A percentile compares a stretch with the other conserved stretches of the same genome.
These are phyloP conservation scores for Xylaria nigripes DNA, from an alignment of 495 filamentous ascomycete species.

Conservation along the genomic window DNA sequence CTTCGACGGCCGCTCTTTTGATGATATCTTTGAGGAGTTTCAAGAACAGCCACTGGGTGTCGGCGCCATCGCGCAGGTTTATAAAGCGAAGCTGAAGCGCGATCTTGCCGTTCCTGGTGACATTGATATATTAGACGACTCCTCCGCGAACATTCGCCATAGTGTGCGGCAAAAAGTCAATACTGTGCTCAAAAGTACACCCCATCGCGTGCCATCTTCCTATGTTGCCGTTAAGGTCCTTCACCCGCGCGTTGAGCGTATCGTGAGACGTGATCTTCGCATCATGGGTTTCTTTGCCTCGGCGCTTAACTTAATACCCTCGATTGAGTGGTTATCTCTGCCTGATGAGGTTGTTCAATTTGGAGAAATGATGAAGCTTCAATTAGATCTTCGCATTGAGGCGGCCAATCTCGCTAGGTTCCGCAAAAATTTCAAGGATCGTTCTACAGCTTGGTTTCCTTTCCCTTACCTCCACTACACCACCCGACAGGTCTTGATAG, in stretches of 20 bases:
- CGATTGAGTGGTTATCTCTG: slow-evolving; percentile 94
- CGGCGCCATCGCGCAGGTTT: slow-evolving; percentile 96
- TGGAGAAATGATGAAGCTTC: slow-evolving; percentile 96
- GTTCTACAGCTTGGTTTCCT: slow-evolving; percentile 91
- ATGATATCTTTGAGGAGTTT: slow-evolving; percentile 97
- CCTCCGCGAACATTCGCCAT: slow-evolving; percentile 48
- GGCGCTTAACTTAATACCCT: slow-evolving; percentile 77
- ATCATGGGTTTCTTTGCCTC: slow-evolving; percentile 94
- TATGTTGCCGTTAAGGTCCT: slow-evolving; percentile 97
- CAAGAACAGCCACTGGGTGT: slow-evolving; percentile 85
- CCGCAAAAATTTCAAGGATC: slow-evolving; percentile 79
- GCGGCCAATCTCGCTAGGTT: slow-evolving; percentile 83
- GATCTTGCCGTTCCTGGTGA: slow-evolving; percentile 60
- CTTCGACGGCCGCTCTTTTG: slow-evolving; percentile 70
- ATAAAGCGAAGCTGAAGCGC: slow-evolving; percentile 86
- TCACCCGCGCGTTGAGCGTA: slow-evolving; percentile 83
- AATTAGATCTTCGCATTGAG: slow-evolving; percentile 93
- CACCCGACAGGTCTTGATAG: slow-evolving; percentile 84
- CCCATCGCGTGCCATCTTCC: slow-evolving; percentile 76
- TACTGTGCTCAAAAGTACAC: slow-evolving; percentile 73
- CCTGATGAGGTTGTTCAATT: slow-evolving; percentile 93
- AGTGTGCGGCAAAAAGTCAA: slow-evolving; percentile 77
- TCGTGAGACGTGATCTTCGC: slow-evolving; percentile 76
- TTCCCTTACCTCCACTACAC: slow-evolving; percentile 88
- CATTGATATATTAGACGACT: slow-evolving; percentile 42